These are phyloP conservation scores for Terfezia claveryi DNA, from an alignment of 495 filamentous ascomycete genomes.

Conservation along the genomic window DNA sequence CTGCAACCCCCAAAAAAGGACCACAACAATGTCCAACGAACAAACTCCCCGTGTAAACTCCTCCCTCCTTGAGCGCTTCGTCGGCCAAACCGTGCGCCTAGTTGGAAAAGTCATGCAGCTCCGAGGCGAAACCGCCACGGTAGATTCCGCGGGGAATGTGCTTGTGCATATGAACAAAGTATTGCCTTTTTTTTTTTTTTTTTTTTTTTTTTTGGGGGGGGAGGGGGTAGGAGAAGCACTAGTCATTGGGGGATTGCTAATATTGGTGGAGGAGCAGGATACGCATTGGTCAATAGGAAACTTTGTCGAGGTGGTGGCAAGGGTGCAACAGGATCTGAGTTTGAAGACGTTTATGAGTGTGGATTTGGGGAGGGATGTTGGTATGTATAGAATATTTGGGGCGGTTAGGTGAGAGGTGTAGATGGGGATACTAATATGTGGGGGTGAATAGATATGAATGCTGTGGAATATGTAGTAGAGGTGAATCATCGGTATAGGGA, in stretches of 20 bases:
- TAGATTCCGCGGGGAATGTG: conserved; percentile 54
- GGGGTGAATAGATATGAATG: conserved; percentile 41
- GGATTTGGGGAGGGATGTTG: conserved; percentile 55
- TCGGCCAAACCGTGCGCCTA: conserved; percentile 54
- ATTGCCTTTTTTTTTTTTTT: conserved; percentile 8
- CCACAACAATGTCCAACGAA: background rate
- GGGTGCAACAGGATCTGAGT: conserved; percentile 59
- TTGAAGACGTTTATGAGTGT: conserved; percentile 51
- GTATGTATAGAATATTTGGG: conserved; percentile 23
- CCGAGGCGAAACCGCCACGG: conserved; percentile 55
- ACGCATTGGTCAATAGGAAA: conserved; percentile 56
- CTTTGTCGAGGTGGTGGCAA: conserved; percentile 73
- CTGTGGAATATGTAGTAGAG: conserved; percentile 65
- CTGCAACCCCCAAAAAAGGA: background rate
- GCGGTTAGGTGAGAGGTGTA: too few species aligned
- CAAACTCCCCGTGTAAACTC: conserved; percentile 48
- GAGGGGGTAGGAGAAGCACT: too few species aligned
- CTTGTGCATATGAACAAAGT: conserved; percentile 51
- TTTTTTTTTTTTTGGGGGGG: background rate
- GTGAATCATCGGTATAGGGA: conserved; percentile 60
- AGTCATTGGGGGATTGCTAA: too few species aligned
- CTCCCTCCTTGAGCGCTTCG: conserved; percentile 42
- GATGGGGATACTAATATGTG: too few species aligned
- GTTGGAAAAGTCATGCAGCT: conserved; percentile 66
- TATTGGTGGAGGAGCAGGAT: conserved; percentile 29